Percentiles rank a stretch among this genome's conserved stretches.
These are phyloP conservation scores for Cordyceps farinosa DNA, from an alignment of 2,329 filamentous ascomycete genomes.

Conservation along the genomic window DNA sequence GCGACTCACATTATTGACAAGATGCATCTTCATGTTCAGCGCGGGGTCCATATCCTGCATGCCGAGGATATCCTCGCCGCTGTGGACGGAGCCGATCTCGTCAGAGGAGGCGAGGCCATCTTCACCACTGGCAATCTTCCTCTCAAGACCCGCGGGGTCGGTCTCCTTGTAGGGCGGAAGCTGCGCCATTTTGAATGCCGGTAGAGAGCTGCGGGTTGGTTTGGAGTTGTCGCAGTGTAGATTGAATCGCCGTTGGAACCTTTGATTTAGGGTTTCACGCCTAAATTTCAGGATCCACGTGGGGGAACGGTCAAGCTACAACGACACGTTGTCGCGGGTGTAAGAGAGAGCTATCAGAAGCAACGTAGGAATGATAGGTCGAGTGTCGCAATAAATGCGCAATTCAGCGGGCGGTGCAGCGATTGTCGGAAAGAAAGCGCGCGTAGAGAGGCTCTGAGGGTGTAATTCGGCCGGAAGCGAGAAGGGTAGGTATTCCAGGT, in stretches of 20 bases:
- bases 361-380: background rate
- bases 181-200: slow-evolving; percentile 1
- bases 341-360: background rate
- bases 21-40: slow-evolving; percentile 63
- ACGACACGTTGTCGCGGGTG: background rate
- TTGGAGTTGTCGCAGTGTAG: background rate
- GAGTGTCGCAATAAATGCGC: background rate
- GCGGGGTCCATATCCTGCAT: slow-evolving; percentile 58
- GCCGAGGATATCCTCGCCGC: slow-evolving; percentile 49
- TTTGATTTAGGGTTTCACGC: background rate
- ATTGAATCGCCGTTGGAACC: background rate
- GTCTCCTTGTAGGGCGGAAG: slow-evolving; percentile 11
- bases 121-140: slow-evolving; percentile 11
- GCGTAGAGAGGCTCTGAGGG: background rate
- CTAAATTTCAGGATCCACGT: slow-evolving; percentile 6
- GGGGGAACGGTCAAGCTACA: background rate
- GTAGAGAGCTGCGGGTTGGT: background rate
- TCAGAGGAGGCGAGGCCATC: background rate
- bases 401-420: background rate
- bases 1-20: slow-evolving; percentile 60
- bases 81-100: slow-evolving; percentile 20
- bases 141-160: slow-evolving; percentile 4
- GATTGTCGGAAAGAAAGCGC: background rate
- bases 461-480: background rate
- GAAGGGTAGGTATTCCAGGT: background rate